Evolutionary conservation across 1,284 basidiomycete species (phyloP).

Genomic region (Apiotrichum veenhuisii): DNA sequence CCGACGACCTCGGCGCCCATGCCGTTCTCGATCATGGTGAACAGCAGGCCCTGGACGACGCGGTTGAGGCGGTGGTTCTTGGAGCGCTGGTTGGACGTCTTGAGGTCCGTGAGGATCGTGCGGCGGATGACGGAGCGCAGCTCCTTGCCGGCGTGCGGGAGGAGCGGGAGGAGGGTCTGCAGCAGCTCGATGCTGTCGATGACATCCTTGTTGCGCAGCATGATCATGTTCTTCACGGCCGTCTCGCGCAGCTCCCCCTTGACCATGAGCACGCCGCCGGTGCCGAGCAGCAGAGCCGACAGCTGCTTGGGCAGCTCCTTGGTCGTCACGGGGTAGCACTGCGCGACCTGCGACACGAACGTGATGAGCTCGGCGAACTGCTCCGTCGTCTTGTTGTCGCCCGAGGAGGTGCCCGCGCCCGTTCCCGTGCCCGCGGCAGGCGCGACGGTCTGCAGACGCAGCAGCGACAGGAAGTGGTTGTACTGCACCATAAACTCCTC

Average conservation of each 20-base stretch:
- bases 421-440: conserved; percentile 21
- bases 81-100: conserved; percentile 79
- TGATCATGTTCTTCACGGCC: conserved; percentile 82
- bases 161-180: conserved; percentile 84
- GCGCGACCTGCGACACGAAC: conserved; percentile 69
- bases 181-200: conserved; percentile 91
- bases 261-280: conserved; percentile 32
- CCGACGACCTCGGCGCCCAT: conserved; percentile 73
- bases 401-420: conserved; percentile 10
- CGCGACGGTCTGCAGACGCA: conserved; percentile 60
- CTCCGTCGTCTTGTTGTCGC: conserved; percentile 62
- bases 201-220: conserved; percentile 88
- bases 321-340: conserved; percentile 85
- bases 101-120: conserved; percentile 93
- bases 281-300: conserved; percentile 63
- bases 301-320: conserved; percentile 75
- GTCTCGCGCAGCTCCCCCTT: conserved; percentile 64
- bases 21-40: conserved; percentile 90
- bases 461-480: conserved; percentile 87
- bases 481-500: conserved; percentile 99
- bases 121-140: conserved; percentile 84
- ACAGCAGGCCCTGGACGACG: conserved; percentile 92
- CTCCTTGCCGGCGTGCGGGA: conserved; percentile 83
- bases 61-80: conserved; percentile 96
- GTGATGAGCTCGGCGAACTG: conserved; percentile 80